Conservation (phyloP, 495 filamentous ascomycete species). For the Stereocaulon alpinum region DNA sequence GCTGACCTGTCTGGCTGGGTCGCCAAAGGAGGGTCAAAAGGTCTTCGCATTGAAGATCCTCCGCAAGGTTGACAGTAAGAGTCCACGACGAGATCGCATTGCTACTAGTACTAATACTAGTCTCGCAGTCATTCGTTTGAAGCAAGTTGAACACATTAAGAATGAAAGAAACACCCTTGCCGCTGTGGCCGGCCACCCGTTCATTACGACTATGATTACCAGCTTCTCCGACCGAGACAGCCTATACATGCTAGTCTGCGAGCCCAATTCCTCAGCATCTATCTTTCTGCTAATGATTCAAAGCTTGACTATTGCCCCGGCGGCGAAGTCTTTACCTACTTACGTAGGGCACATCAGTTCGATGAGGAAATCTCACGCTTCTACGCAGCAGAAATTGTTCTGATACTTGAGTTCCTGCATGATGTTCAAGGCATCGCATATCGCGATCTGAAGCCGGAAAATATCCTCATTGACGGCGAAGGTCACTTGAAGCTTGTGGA, state of each 20-base stretch:
- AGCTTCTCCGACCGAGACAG: constrained; percentile 85
- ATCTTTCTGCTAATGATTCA: constrained; percentile 6
- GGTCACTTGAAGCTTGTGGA: constrained; percentile 97
- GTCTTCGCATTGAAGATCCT: constrained; percentile 92
- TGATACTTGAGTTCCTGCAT: constrained; percentile 88
- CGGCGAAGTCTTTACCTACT: constrained; percentile 90
- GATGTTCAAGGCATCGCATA: constrained; percentile 78
- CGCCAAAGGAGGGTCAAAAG: constrained; percentile 46
- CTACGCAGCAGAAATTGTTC: constrained; percentile 90
- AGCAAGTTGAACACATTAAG: constrained; percentile 95
- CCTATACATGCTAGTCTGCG: constrained; percentile 78
- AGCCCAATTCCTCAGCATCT: constrained; percentile 20
- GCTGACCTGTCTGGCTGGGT: constrained; percentile 58
- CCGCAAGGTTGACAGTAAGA: constrained; percentile 69
- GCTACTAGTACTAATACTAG: constrained; percentile 14
- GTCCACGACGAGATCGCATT: not conserved
- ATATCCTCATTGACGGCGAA: constrained; percentile 81
- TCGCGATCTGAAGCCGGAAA: constrained; percentile 93
- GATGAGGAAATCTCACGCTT: constrained; percentile 78
- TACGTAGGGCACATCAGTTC: constrained; percentile 77
- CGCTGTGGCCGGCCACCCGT: constrained; percentile 83
- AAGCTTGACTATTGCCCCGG: constrained; percentile 85
- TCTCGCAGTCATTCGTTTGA: constrained; percentile 73
- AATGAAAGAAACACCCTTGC: constrained; percentile 84
- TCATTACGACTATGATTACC: constrained; percentile 83